Conservation (phyloP, 2,329 filamentous ascomycete species). For the Trichoderma sp. region DNA sequence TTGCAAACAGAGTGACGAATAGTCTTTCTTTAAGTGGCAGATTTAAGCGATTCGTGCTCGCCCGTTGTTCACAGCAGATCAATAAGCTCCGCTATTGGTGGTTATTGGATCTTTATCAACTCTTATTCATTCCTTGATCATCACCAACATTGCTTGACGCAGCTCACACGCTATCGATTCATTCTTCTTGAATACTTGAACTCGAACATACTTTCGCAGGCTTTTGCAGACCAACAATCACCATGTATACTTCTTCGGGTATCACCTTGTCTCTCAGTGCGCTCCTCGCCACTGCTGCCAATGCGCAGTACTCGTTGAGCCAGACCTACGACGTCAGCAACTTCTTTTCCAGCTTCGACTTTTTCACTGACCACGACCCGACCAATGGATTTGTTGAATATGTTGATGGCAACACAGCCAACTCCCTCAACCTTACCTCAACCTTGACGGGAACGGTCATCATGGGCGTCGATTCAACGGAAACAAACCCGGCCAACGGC, state of each 20-base stretch:
- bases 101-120: background rate
- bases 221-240: background rate
- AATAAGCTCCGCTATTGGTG: slow-evolving; percentile 7
- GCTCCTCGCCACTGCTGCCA: slow-evolving; percentile 36
- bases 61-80: slow-evolving; percentile 27
- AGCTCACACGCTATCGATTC: slow-evolving; percentile 29
- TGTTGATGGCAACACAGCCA: slow-evolving; percentile 61
- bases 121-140: background rate
- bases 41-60: slow-evolving; percentile 30
- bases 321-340: slow-evolving; percentile 56
- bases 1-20: slow-evolving; percentile 29
- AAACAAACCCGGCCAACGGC: slow-evolving; percentile 58
- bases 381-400: slow-evolving; percentile 78
- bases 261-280: slow-evolving; percentile 37
- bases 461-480: slow-evolving; percentile 70
- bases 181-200: background rate
- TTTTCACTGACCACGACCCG: slow-evolving; percentile 65
- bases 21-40: slow-evolving; percentile 18
- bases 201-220: slow-evolving; percentile 21
- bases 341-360: slow-evolving; percentile 61
- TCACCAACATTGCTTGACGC: slow-evolving; percentile 10
- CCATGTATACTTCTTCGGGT: slow-evolving; percentile 34
- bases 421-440: slow-evolving; percentile 60
- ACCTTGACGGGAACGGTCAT: slow-evolving; percentile 61
- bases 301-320: slow-evolving; percentile 42